A percentile compares a stretch with the other conserved stretches of the same genome.
Evolutionary conservation across 257 asterid genomes (phyloP).

Genomic region (Euphrasia confusa): DNA sequence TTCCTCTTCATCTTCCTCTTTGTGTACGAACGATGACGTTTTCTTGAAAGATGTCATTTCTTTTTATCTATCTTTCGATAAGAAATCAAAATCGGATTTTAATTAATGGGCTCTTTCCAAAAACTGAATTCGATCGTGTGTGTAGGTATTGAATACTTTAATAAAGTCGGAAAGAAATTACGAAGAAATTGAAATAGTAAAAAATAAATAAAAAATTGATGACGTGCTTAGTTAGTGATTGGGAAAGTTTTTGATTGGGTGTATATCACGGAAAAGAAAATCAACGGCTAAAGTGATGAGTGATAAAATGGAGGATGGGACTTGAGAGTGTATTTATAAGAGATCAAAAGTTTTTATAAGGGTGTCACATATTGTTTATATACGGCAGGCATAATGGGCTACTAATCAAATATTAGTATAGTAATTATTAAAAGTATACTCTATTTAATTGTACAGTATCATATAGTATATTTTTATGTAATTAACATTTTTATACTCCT

Average conservation of each 20-base stretch:
- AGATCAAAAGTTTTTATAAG: background rate
- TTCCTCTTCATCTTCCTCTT: slow-evolving; percentile 22
- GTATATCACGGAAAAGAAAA: background rate
- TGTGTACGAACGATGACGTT: slow-evolving; percentile 20
- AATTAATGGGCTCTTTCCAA: background rate
- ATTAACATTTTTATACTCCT: no score
- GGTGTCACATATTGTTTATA: background rate
- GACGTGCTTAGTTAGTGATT: background rate
- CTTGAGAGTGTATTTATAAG: background rate
- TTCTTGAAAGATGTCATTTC: slow-evolving; percentile 27
- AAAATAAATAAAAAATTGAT: background rate
- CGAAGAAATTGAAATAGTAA: background rate
- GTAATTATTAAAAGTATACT: no score
- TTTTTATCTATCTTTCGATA: background rate
- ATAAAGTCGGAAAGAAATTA: background rate
- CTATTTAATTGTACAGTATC: no score
- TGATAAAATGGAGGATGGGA: background rate
- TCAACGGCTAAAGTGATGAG: background rate
- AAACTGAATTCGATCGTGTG: background rate
- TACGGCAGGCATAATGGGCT: no score
- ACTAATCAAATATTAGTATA: no score
- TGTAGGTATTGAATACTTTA: background rate
- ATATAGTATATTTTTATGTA: no score
- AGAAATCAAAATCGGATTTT: background rate
- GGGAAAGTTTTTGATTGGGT: background rate